Conservation (phyloP, 768 basidiomycete genomes). For the Naganishia vaughanmartiniae region DNA sequence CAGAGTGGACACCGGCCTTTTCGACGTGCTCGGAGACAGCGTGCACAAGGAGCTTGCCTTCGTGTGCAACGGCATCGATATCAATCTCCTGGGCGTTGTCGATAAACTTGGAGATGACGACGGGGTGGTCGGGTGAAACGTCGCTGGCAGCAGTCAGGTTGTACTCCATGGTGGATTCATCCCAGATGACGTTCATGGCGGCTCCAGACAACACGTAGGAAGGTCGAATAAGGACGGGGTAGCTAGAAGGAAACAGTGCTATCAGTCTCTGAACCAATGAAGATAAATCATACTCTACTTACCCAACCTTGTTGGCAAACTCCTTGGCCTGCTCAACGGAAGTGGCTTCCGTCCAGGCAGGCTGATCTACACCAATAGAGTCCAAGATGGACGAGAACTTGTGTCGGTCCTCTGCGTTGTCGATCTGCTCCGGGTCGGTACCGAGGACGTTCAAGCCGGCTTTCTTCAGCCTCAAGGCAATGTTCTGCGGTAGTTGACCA, state of each 20-base stretch:
- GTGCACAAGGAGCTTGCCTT: constrained; percentile 87
- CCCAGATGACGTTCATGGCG: constrained; percentile 97
- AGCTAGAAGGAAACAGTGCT: constrained; percentile 52
- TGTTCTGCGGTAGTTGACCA: constrained; percentile 97
- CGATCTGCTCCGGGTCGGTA: constrained; percentile 91
- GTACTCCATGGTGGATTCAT: constrained; percentile 82
- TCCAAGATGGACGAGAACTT: constrained; percentile 98
- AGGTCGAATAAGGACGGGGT: constrained; percentile 95
- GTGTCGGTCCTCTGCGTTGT: constrained; percentile 96
- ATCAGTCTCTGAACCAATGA: background rate
- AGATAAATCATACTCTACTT: constrained; percentile 41
- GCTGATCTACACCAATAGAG: constrained; percentile 91
- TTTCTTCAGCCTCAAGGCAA: constrained; percentile 89
- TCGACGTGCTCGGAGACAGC: constrained; percentile 98
- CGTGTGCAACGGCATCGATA: constrained; percentile 91
- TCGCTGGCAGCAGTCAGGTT: constrained; percentile 94
- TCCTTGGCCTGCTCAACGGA: constrained; percentile 84
- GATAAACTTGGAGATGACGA: constrained; percentile 98
- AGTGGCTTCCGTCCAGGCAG: constrained; percentile 89
- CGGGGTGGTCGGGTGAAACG: constrained; percentile 94
- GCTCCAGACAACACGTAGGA: constrained; percentile 98
- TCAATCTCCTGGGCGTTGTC: constrained; percentile 97
- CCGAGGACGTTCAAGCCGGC: constrained; percentile 89
- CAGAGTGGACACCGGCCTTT: constrained; percentile 97
- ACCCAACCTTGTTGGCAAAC: constrained; percentile 82